Evolutionary conservation across 768 basidiomycete genomes (phyloP), one percentile per base, ranked within the genome.

Genomic region (Tremella yokohamensis): DNA sequence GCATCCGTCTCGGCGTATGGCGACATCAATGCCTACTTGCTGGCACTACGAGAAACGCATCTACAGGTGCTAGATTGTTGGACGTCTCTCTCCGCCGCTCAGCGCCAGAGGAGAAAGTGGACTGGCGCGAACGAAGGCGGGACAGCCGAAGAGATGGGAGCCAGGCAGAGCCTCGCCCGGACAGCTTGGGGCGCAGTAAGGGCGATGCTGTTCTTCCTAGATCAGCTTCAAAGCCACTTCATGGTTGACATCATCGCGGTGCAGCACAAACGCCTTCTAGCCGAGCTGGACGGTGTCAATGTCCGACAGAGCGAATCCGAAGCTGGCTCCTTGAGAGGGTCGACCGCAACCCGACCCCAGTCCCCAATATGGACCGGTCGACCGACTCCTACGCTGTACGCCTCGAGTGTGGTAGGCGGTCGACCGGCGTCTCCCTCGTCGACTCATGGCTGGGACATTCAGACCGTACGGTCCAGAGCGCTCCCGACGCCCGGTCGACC

Each of bases 141-240:
- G 1, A 89, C 87, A 3, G 78, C 73, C 0, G 87, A 86, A 64
- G 89, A 89, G 64, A 52, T 52, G 13, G 77, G 84, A 42, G 81
- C 81, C 11, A 82, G 89, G 39, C 81, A 82, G 58, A 80, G 80
- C 51, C 80, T 90, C 18, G 79, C 89, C 56, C 81, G 90, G 57
- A 86, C 84, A 59, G 86, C 87, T 1, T 96, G 91, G 91, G 89
- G 89, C 1, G 82, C 87, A 26, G 86, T 91, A 8, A 79, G 89
- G 68, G 84, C 87, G 68, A 91, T 93, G 90, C 83, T 85, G 40
- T 93, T 90, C 89, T 93, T 92, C 71, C 79, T 94, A 57, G 90
- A 92, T 72, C 85, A 84, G 24, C 70, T 96, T 1, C 78, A 89
- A 54, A 85, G 84, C 9, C 93, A 96, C 74, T 83, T 90, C 59